These are phyloP conservation scores for Candida pseudoglaebosa DNA, from an alignment of 805 yeast species.

Conservation along the genomic window DNA sequence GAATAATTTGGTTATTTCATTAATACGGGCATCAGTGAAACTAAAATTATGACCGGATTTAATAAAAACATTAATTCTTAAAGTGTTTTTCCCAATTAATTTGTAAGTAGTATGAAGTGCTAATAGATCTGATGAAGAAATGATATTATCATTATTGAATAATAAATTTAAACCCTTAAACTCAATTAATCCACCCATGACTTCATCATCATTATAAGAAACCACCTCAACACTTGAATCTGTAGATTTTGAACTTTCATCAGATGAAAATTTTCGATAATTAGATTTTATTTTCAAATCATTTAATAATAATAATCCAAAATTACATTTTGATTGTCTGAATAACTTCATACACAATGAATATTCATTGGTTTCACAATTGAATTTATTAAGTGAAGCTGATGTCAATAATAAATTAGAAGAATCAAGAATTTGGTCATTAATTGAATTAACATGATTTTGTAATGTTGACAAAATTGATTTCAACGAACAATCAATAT, in stretches of 20 bases:
- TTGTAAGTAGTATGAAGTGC: slow-evolving; percentile 24
- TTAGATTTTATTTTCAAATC: slow-evolving; percentile 7
- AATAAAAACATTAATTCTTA: slow-evolving; percentile 19
- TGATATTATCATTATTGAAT: slow-evolving; percentile 27
- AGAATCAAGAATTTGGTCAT: slow-evolving; percentile 25
- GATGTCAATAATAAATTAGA: slow-evolving; percentile 26
- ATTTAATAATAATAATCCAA: slow-evolving; percentile 29
- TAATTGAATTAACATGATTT: slow-evolving; percentile 27
- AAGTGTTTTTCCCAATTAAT: slow-evolving; percentile 13
- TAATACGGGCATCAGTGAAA: slow-evolving; percentile 13
- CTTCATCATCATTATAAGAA: slow-evolving; percentile 8
- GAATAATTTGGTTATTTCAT: slow-evolving; percentile 11
- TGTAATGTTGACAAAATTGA: slow-evolving; percentile 30
- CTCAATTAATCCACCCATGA: slow-evolving; percentile 11
- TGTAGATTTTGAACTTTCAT: neutral
- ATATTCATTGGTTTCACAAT: slow-evolving; percentile 17
- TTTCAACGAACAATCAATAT: slow-evolving; percentile 22
- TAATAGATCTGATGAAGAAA: slow-evolving; percentile 32
- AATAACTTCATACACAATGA: slow-evolving; percentile 23
- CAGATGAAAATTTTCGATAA: slow-evolving; percentile 1
- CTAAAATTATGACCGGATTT: slow-evolving; percentile 11
- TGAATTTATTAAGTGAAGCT: slow-evolving; percentile 12
- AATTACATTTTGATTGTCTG: slow-evolving; percentile 23
- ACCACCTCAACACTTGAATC: neutral
- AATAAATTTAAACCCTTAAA: slow-evolving; percentile 22